Evolutionary conservation across 2,329 filamentous ascomycete species (phyloP), one percentile per base, ranked within the genome.

Genomic region (Sporothrix dimorphospora): DNA sequence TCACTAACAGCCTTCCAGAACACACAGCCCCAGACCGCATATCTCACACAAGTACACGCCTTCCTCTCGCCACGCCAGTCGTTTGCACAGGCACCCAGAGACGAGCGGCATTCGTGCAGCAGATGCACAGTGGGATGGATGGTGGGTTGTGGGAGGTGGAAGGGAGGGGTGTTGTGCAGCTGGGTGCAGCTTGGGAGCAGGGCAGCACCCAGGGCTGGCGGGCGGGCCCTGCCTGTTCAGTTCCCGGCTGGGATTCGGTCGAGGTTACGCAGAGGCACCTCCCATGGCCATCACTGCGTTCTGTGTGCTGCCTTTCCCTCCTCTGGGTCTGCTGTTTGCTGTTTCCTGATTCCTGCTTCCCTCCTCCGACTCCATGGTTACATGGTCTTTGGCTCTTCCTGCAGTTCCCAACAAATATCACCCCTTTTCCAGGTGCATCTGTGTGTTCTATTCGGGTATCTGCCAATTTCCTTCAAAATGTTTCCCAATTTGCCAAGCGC

Each of bases 341-440:
- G n/a, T 47, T 40, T 47, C 19, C 21, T 42, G 16, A 14, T 40
- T 16, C 14, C 9, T 30, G 53, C 45, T 57, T 19, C 38, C 24
- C 24, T 19, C 21, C 49, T 19, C 67, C 67, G 67, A 59, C 21
- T 45, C 67, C 67, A 69, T 59, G 67, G 67, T 59, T 69, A n/a
- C 51, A 45, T 47, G 34, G 34, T 63, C 53, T 57, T n/a, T 59
- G 67, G 49, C 67, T 42, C 49, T 3, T 21, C 34, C 49, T 59
- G 21, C 67, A 53, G 27, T 45, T 21, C 24, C 51, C 24, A n/a
- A 40, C 24, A n/a, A 40, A 7, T 42, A 5, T 53, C 45, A 8
- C 14, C 47, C 27, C 66, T n/a, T 55, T 69, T 42, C n/a, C 27
- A 21, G 24, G 55, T 34, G 55, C 55, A 38, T 53, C 49, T 42